These are phyloP conservation scores for Phycomyces nitens DNA, from an alignment of 192 early-diverging fungal genomes.

Conservation along the genomic window DNA sequence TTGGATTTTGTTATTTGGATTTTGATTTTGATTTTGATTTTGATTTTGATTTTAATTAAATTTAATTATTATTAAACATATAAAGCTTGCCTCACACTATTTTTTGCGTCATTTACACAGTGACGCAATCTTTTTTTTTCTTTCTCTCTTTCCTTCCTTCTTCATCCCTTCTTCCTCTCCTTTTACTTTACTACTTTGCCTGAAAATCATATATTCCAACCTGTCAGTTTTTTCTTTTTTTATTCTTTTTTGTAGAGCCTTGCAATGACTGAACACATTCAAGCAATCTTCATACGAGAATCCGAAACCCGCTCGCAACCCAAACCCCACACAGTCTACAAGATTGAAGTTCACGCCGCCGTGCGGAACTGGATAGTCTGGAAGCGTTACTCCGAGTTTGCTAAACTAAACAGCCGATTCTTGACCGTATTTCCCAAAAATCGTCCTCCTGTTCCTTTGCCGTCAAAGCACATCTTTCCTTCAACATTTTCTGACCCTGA, in stretches of 20 bases:
- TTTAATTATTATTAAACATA: too few species aligned
- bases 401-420: constrained; percentile 62
- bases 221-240: too few species aligned
- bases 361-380: constrained; percentile 85
- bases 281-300: constrained; percentile 52
- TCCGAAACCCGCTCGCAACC: constrained; percentile 49
- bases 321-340: constrained; percentile 70
- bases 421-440: constrained; percentile 61
- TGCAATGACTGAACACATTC: constrained; percentile 54
- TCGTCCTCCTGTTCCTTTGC: constrained; percentile 60
- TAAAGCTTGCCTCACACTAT: too few species aligned
- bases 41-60: too few species aligned
- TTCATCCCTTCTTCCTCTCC: constrained; percentile 14
- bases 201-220: constrained; percentile 1
- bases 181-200: constrained; percentile 25
- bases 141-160: constrained; percentile 18
- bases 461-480: constrained; percentile 70
- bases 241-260: constrained; percentile 23
- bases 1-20: too few species aligned
- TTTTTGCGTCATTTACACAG: too few species aligned
- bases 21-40: too few species aligned
- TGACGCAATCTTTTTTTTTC: constrained; percentile 3
- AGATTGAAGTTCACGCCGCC: constrained; percentile 69
- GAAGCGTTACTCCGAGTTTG: constrained; percentile 84
- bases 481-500: constrained; percentile 56